Evolutionary conservation across 2,329 filamentous ascomycete species (phyloP).

Genomic region (Xylaria sp.): DNA sequence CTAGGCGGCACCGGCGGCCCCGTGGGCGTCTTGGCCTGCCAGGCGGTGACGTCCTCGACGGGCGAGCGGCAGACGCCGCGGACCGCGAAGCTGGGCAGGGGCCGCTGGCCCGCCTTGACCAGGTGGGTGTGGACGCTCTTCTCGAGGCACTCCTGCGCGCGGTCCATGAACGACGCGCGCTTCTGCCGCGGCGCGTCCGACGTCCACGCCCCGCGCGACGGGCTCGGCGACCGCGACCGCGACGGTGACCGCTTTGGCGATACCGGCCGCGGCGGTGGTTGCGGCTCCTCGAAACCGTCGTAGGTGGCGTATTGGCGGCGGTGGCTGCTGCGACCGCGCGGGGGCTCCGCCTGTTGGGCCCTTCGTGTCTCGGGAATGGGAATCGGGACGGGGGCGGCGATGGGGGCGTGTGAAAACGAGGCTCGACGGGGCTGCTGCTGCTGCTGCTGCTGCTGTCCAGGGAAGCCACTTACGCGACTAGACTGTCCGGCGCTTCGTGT

Average conservation of each 20-base stretch:
- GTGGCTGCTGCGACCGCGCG: too few relatives aligned
- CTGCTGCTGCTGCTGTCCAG: too few relatives aligned
- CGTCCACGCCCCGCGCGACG: conserved; percentile 17
- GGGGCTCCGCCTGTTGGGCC: too few relatives aligned
- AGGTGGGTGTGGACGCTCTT: conserved; percentile 14
- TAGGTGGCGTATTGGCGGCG: too few relatives aligned
- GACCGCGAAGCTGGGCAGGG: conserved; percentile 23
- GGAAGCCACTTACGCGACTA: neutral
- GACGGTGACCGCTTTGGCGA: neutral
- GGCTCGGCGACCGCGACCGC: conserved; percentile 5
- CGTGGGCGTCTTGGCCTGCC: neutral
- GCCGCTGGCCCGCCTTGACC: conserved; percentile 12
- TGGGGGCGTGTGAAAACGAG: neutral
- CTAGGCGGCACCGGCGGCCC: neutral
- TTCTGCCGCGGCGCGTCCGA: conserved; percentile 15
- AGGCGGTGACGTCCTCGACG: conserved; percentile 6
- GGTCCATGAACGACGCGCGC: conserved; percentile 20
- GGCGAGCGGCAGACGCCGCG: conserved; percentile 13
- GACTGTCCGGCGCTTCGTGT: conserved; percentile 2
- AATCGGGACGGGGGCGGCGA: neutral
- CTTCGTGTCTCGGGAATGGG: too few relatives aligned
- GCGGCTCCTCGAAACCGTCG: neutral
- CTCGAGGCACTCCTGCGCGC: conserved; percentile 11
- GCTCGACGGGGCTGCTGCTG: neutral
- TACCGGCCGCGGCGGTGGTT: neutral